A percentile compares a stretch with the other conserved stretches of the same genome.
phyloP scores from a whole-genome alignment of 345 rosid genomes.

The Cardamine occulta region DNA sequence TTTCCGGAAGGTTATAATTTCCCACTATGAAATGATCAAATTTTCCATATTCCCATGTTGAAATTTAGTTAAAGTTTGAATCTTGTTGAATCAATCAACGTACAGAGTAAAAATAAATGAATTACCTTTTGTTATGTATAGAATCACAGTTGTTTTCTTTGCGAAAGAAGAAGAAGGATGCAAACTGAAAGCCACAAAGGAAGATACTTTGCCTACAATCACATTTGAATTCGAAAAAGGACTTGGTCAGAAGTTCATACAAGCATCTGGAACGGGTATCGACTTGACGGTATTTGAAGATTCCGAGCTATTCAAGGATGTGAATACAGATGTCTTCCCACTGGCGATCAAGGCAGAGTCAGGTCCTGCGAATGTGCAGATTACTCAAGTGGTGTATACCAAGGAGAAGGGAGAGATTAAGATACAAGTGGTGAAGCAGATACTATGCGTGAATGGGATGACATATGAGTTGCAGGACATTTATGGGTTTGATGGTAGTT shows the following conservation, averaged over 20 bases:
- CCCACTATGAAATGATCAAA: not conserved
- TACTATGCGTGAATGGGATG: constrained; percentile 60
- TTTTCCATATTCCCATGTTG: not conserved
- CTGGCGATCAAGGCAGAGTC: constrained; percentile 68
- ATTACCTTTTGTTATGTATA: constrained; percentile 28
- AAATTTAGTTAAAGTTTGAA: not conserved
- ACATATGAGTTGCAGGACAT: constrained; percentile 84
- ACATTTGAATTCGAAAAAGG: constrained; percentile 63
- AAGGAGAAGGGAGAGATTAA: constrained; percentile 55
- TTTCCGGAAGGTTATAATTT: constrained; percentile 56
- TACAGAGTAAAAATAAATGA: too few relatives aligned
- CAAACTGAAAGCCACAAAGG: constrained; percentile 60
- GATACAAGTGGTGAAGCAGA: constrained; percentile 50
- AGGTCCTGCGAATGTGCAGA: constrained; percentile 58
- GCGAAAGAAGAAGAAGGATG: constrained; percentile 64
- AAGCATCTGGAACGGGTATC: constrained; percentile 73
- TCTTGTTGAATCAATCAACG: not conserved
- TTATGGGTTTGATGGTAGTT: constrained; percentile 41
- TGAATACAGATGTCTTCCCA: constrained; percentile 52
- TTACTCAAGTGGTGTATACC: constrained; percentile 59
- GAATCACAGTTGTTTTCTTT: constrained; percentile 76
- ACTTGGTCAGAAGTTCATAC: constrained; percentile 76
- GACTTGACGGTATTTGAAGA: constrained; percentile 66
- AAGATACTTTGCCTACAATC: constrained; percentile 55
- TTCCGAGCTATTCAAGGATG: constrained; percentile 48